Evolutionary conservation across 768 basidiomycete genomes (phyloP), one percentile per base, ranked within the genome.

Genomic region (Rhodotorula toruloides): DNA sequence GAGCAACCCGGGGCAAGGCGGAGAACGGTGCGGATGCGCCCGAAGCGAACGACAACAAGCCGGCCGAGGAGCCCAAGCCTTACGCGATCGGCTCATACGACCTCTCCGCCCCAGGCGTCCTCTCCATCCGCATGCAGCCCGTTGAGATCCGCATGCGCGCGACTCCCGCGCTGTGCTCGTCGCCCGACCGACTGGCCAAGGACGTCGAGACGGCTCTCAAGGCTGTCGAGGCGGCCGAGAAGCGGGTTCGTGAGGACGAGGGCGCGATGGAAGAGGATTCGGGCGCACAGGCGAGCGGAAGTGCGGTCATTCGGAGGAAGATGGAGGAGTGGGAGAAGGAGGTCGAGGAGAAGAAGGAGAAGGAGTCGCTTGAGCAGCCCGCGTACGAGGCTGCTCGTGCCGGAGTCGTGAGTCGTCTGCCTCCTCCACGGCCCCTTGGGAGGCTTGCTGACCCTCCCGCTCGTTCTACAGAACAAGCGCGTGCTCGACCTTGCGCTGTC

Each of bases 401-500:
- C 71, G 52, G 40, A 40, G 31, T 61, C 27, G 66, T 74, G 56
- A 68, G 74, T 72, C 66, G 55, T 29, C 27, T 2, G 31, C 31
- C 34, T 16, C 19, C 29, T 21, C 49, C 29, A 21, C 42, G 54
- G 25, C 40, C 34, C 49, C 44, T 63, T 48, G 34, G 25, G n/a
- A 22, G 21, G 21, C 42, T 31, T 13, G 17, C 42, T 27, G 48
- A 49, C 31, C 48, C 32, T 25, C 25, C 11, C 14, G 3, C 29
- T n/a, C 32, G 77, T 58, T 2, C 13, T 27, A 12, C 61, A 76
- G 53, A 63, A 91, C 89, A 85, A 85, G 73, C 81, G 92, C 74
- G 84, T 88, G 74, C 83, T 97, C 78, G 96, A 99, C 81, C 81
- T 94, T 78, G 91, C 91, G 79, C 81, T 98, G 78, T 87, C 88